Conservation (phyloP, 345 rosid species). For the Turnera subulata region DNA sequence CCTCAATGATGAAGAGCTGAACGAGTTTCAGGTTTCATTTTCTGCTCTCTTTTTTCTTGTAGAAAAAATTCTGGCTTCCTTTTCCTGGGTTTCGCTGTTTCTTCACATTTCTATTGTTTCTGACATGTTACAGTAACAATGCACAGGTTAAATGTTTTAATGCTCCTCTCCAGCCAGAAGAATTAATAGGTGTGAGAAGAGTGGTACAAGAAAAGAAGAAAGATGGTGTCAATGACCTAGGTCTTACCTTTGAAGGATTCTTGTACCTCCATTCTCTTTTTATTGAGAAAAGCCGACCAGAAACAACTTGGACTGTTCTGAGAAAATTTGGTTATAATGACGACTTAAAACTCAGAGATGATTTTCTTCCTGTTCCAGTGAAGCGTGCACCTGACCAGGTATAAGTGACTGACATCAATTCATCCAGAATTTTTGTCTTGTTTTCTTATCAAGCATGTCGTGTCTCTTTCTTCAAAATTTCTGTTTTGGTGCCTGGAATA, state of each 20-base stretch:
- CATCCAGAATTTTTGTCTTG: no score
- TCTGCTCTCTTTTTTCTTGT: background rate
- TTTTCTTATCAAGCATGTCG: no score
- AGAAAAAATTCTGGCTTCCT: no score
- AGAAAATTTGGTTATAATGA: constrained; percentile 75
- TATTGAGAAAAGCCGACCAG: constrained; percentile 74
- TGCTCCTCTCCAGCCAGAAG: constrained; percentile 71
- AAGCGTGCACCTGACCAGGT: constrained; percentile 83
- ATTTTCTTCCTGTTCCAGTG: constrained; percentile 50
- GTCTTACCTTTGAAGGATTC: constrained; percentile 77
- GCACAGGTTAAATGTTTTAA: constrained; percentile 70
- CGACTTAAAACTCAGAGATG: constrained; percentile 57
- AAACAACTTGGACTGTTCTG: constrained; percentile 79
- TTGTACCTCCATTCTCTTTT: constrained; percentile 71
- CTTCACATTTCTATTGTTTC: background rate
- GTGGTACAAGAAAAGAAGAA: constrained; percentile 77
- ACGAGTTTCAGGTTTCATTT: constrained; percentile 65
- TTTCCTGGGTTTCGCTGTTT: no score
- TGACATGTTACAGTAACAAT: constrained; percentile 21
- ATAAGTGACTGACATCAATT: background rate
- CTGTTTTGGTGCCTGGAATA: constrained; percentile 1
- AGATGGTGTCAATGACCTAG: constrained; percentile 71
- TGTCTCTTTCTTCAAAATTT: background rate
- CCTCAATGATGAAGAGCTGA: constrained; percentile 74
- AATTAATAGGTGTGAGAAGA: constrained; percentile 67